phyloP scores from a whole-genome alignment of 2,329 filamentous ascomycete genomes.

The Fusarium acutatum region DNA sequence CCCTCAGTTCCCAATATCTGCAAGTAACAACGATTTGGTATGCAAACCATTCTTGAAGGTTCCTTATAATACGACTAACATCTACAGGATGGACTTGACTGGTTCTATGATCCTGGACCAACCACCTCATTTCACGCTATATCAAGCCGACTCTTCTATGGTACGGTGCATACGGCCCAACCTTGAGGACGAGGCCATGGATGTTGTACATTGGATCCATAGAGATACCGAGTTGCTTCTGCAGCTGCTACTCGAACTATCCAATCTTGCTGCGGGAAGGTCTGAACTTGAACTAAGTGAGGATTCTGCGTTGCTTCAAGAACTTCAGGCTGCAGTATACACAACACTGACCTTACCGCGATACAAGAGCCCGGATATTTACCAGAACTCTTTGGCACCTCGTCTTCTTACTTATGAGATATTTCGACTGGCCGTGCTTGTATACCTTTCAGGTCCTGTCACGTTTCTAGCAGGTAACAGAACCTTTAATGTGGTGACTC shows the following conservation, averaged over 20 bases:
- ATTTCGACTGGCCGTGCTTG: background rate
- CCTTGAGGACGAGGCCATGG: background rate
- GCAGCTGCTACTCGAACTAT: rapidly evolving
- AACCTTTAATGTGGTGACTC: background rate
- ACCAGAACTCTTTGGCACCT: background rate
- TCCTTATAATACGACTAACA: rapidly evolving
- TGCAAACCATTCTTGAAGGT: background rate
- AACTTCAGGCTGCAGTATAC: background rate
- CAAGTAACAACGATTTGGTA: background rate
- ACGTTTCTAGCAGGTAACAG: background rate
- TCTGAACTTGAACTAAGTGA: background rate
- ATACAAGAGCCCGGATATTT: rapidly evolving
- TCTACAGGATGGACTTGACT: background rate
- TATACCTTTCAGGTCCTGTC: background rate
- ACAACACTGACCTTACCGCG: background rate
- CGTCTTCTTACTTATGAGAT: background rate
- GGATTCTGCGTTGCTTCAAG: rapidly evolving
- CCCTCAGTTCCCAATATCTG: background rate
- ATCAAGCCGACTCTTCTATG: too few relatives aligned
- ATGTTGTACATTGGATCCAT: rapidly evolving
- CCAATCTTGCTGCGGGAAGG: background rate
- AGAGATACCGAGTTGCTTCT: rapidly evolving
- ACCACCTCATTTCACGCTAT: background rate
- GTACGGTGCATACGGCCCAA: too few relatives aligned
- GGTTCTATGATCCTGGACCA: background rate